These are phyloP conservation scores for Casuarina glauca DNA, from an alignment of 306 rosid genomes.

Conservation along the genomic window DNA sequence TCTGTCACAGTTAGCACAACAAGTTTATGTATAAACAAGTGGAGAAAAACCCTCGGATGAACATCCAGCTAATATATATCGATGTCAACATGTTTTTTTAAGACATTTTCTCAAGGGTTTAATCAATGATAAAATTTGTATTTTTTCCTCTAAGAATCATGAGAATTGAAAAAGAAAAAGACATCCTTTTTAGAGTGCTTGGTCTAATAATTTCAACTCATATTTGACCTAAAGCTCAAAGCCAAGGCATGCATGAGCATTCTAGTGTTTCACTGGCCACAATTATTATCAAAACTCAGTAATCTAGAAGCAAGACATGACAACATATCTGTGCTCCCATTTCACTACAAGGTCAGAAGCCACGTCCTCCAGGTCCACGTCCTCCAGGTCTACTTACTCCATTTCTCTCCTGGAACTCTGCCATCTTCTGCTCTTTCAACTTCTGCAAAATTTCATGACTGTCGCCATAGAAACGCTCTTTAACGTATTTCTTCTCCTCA, in stretches of 20 bases:
- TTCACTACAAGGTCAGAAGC: conserved; percentile 13
- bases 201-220: conserved; percentile 8
- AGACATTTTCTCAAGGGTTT: not conserved
- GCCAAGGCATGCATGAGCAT: not conserved
- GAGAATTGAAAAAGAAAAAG: not conserved
- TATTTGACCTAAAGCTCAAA: not conserved
- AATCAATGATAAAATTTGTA: not conserved
- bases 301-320: conserved; percentile 17
- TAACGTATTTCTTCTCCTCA: conserved; percentile 70
- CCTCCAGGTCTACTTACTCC: no score
- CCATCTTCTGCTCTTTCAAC: conserved; percentile 45
- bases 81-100: not conserved
- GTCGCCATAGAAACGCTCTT: conserved; percentile 70
- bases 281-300: conserved; percentile 9
- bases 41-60: not conserved
- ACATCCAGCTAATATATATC: not conserved
- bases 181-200: conserved; percentile 10
- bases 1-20: no score
- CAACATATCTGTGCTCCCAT: conserved; percentile 11
- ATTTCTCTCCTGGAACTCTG: conserved; percentile 34
- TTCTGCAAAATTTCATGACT: conserved; percentile 50
- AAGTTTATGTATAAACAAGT: no score
- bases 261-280: conserved; percentile 10
- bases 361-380: conserved; percentile 28
- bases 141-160: not conserved